A percentile compares a stretch with the other conserved stretches of the same genome.
These are phyloP conservation scores for Neonothopanus nambi DNA, from an alignment of 1,284 basidiomycete species.

Conservation along the genomic window DNA sequence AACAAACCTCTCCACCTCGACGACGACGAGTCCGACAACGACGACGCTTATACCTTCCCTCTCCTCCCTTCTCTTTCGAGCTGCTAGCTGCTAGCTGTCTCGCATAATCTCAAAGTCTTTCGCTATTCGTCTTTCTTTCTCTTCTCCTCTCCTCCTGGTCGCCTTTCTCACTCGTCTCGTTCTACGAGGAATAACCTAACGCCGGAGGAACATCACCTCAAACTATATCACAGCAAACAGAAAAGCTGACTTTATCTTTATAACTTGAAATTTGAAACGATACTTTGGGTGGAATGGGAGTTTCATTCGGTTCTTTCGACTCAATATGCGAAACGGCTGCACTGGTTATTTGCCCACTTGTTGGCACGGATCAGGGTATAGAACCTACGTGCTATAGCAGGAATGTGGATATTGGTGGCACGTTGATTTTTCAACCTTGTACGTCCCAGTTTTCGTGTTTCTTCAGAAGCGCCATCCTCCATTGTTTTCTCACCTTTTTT, in stretches of 20 bases:
- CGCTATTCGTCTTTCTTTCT: neutral
- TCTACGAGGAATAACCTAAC: neutral
- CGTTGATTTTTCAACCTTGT: constrained; percentile 98
- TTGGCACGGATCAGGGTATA: constrained; percentile 83
- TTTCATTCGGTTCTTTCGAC: constrained; percentile 88
- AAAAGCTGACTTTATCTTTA: neutral
- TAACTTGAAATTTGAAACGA: neutral
- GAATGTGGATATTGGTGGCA: constrained; percentile 93
- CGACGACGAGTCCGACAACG: too few relatives aligned
- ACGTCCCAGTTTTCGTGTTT: constrained; percentile 34
- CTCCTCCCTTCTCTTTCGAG: neutral
- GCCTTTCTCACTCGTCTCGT: neutral
- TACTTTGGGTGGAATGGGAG: constrained; percentile 36
- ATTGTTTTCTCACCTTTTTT: neutral
- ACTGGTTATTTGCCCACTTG: constrained; percentile 90
- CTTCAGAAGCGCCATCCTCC: neutral
- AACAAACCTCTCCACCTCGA: too few relatives aligned
- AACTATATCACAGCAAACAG: neutral
- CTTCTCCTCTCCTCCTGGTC: neutral
- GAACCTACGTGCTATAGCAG: constrained; percentile 95
- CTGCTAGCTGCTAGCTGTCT: too few relatives aligned
- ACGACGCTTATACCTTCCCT: too few relatives aligned
- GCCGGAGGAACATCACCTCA: neutral
- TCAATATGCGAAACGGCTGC: constrained; percentile 89
- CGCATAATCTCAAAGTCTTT: too few relatives aligned